These are phyloP conservation scores for Tulasnella sp. DNA, from an alignment of 768 basidiomycete species.

Conservation along the genomic window DNA sequence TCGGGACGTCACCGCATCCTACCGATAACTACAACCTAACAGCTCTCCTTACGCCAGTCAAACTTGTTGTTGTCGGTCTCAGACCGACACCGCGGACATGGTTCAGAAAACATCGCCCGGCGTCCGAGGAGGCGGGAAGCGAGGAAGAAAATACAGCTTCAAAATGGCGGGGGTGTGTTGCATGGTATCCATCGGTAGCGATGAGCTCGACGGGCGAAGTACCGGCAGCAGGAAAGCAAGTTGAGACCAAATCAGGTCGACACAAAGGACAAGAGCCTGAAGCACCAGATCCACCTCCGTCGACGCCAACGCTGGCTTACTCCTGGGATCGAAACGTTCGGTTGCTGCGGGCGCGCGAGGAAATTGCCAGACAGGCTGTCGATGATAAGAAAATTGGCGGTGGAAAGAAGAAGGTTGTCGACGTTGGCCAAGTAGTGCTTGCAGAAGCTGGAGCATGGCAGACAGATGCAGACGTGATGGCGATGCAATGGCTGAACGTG, in stretches of 20 bases:
- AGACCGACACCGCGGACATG: conserved; percentile 91
- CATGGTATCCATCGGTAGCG: conserved; percentile 73
- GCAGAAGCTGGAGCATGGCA: conserved; percentile 58
- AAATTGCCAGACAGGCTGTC: neutral
- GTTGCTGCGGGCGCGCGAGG: conserved; percentile 62
- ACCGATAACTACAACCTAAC: conserved; percentile 77
- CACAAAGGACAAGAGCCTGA: neutral
- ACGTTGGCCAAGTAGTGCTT: conserved; percentile 63
- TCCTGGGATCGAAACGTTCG: conserved; percentile 73
- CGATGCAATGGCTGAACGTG: conserved; percentile 82
- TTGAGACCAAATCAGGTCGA: neutral
- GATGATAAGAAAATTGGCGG: conserved; percentile 40
- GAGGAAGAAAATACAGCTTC: conserved; percentile 41
- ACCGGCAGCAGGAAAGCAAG: neutral
- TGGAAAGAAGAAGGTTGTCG: conserved; percentile 45
- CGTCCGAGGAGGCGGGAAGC: conserved; percentile 42
- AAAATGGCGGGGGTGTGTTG: conserved; percentile 59
- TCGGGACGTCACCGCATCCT: conserved; percentile 66
- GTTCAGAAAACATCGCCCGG: conserved; percentile 66
- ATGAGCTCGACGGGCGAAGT: neutral
- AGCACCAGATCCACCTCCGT: conserved; percentile 28
- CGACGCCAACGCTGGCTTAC: conserved; percentile 66
- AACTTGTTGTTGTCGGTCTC: conserved; percentile 88
- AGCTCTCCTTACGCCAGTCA: conserved; percentile 82
- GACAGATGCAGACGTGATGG: conserved; percentile 58